phyloP scores from a whole-genome alignment of 2,329 filamentous ascomycete species.

The Fusarium luffae region DNA sequence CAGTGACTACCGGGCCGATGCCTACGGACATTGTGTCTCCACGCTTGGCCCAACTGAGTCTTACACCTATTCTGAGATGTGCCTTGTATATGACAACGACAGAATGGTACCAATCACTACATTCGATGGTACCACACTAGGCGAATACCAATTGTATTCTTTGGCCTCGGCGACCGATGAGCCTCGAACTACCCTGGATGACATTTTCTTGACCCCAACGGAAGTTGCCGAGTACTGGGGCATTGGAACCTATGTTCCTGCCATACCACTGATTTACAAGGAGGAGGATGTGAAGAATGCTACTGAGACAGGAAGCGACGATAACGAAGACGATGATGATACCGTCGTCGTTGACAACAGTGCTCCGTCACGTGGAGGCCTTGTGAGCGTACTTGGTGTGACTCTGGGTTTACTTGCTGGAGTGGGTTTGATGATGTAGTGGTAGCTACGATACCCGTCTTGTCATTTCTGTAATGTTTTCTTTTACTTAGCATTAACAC shows the following conservation, averaged over 20 bases:
- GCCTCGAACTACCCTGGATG: not conserved
- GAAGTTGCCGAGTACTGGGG: not conserved
- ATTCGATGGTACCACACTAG: not conserved
- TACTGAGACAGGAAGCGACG: not conserved
- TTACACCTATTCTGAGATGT: not conserved
- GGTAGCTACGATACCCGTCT: not conserved
- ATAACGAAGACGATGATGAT: not conserved
- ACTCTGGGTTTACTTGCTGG: not conserved
- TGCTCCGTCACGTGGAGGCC: not conserved
- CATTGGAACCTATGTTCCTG: not conserved
- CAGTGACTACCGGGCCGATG: not conserved
- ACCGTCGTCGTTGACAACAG: not conserved
- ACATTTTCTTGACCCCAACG: not conserved
- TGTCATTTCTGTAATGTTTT: not conserved
- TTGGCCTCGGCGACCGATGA: not conserved
- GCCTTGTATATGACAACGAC: not conserved
- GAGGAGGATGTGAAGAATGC: not conserved
- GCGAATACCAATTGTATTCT: not conserved
- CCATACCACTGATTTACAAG: not conserved
- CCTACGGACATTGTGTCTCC: not conserved
- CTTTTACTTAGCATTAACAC: not conserved
- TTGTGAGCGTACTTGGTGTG: not conserved
- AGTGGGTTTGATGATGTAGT: not conserved
- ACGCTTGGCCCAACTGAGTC: not conserved
- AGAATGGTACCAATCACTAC: not conserved